A percentile compares a stretch with the other conserved stretches of the same genome.
These are phyloP conservation scores for Orobanche coerulescens DNA, from an alignment of 257 asterid genomes.

Conservation along the genomic window DNA sequence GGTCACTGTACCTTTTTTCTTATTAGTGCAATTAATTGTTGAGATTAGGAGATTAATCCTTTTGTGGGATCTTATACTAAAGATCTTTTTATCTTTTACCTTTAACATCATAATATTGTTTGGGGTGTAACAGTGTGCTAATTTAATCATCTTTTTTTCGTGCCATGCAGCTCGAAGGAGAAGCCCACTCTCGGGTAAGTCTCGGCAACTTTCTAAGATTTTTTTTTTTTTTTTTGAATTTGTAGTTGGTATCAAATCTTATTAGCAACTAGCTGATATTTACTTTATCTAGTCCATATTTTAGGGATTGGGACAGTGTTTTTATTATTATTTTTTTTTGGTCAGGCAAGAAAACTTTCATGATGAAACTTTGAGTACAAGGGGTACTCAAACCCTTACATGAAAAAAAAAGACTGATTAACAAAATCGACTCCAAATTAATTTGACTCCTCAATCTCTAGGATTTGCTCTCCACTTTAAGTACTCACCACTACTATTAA, in stretches of 20 bases:
- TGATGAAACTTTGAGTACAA: too few species aligned
- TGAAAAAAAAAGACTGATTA: too few species aligned
- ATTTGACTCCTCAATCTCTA: too few species aligned
- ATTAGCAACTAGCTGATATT: background rate
- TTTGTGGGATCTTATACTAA: slow-evolving; percentile 14
- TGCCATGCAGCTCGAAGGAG: slow-evolving; percentile 92
- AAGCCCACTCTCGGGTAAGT: slow-evolving; percentile 99
- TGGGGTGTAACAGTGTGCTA: slow-evolving; percentile 7
- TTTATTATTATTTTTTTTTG: too few species aligned
- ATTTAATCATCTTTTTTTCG: slow-evolving; percentile 17
- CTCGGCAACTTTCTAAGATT: slow-evolving; percentile 2
- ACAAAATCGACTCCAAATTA: too few species aligned
- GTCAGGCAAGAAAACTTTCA: background rate
- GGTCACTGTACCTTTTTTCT: background rate
- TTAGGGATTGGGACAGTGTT: too few species aligned
- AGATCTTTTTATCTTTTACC: background rate
- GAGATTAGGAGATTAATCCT: background rate
- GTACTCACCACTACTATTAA: too few species aligned
- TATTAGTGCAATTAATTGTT: background rate
- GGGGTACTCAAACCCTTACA: too few species aligned
- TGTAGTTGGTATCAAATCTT: background rate
- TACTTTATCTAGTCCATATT: background rate
- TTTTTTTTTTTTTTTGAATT: too few species aligned
- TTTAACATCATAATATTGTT: background rate
- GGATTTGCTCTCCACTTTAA: too few species aligned